phyloP scores from a whole-genome alignment of 2,329 filamentous ascomycete genomes.

The Nothopassalora personata region DNA sequence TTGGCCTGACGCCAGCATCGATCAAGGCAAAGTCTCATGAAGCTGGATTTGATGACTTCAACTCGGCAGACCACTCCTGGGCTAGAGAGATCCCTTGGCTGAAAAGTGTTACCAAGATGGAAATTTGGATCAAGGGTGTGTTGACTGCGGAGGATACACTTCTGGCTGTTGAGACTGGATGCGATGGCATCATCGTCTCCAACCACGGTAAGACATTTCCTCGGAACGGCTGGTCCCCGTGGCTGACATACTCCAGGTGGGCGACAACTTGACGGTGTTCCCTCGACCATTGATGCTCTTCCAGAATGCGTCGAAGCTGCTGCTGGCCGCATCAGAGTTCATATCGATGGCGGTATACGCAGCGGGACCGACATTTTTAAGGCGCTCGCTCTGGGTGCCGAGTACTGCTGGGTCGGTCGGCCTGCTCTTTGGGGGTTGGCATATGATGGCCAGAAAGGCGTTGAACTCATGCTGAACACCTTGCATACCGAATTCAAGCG shows the following conservation, averaged over 20 bases:
- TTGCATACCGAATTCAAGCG: constrained; percentile 34
- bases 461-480: constrained; percentile 41
- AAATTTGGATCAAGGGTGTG: constrained; percentile 45
- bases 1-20: constrained; percentile 23
- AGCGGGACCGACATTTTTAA: constrained; percentile 55
- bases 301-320: constrained; percentile 37
- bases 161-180: constrained; percentile 40
- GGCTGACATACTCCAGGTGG: constrained; percentile 34
- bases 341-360: constrained; percentile 58
- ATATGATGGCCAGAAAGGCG: constrained; percentile 36
- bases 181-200: constrained; percentile 37
- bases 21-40: constrained; percentile 29
- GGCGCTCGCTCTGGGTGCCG: constrained; percentile 48
- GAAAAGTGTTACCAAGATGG: constrained; percentile 43
- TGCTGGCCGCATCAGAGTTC: constrained; percentile 49
- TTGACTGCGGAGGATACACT: constrained; percentile 38
- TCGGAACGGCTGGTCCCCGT: not conserved
- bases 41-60: constrained; percentile 25
- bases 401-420: constrained; percentile 47
- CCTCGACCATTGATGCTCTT: constrained; percentile 48
- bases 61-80: constrained; percentile 29
- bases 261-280: constrained; percentile 53
- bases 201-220: constrained; percentile 3
- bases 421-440: constrained; percentile 48
- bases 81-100: constrained; percentile 45